These are phyloP conservation scores for Coleophoma eucalyptorum DNA, from an alignment of 2,329 filamentous ascomycete genomes.

Conservation along the genomic window DNA sequence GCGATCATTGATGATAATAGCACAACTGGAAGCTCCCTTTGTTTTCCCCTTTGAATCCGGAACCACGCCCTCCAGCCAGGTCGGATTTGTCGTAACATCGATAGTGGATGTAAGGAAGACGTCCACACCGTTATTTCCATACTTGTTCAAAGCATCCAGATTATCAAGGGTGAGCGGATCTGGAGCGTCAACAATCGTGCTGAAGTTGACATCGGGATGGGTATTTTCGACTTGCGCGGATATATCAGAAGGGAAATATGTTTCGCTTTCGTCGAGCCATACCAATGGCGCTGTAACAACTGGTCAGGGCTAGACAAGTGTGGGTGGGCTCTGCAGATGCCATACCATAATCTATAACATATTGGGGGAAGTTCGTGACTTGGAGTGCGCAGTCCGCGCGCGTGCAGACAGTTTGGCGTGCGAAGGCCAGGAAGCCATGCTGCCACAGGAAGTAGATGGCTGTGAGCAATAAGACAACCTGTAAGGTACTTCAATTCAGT, in stretches of 20 bases:
- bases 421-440: conserved; percentile 4
- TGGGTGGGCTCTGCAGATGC: not conserved
- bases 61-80: conserved; percentile 47
- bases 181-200: conserved; percentile 30
- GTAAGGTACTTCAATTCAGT: not conserved
- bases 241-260: conserved; percentile 46
- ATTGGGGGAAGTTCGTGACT: conserved; percentile 32
- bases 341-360: conserved; percentile 41
- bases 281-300: conserved; percentile 40
- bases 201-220: conserved; percentile 38
- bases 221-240: conserved; percentile 40
- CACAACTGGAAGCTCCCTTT: conserved; percentile 41
- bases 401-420: conserved; percentile 2
- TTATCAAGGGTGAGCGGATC: conserved; percentile 41
- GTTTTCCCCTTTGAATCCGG: conserved; percentile 49
- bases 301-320: not conserved
- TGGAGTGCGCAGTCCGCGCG: conserved; percentile 1
- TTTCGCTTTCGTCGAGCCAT: conserved; percentile 43
- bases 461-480: conserved; percentile 12
- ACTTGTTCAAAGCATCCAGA: conserved; percentile 40
- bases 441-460: conserved; percentile 11
- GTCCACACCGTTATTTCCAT: conserved; percentile 33
- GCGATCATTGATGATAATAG: conserved; percentile 55
- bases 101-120: conserved; percentile 45
- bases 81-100: conserved; percentile 39